These are phyloP conservation scores for Rugosomyces carneus DNA, from an alignment of 1,284 basidiomycete genomes.

Conservation along the genomic window DNA sequence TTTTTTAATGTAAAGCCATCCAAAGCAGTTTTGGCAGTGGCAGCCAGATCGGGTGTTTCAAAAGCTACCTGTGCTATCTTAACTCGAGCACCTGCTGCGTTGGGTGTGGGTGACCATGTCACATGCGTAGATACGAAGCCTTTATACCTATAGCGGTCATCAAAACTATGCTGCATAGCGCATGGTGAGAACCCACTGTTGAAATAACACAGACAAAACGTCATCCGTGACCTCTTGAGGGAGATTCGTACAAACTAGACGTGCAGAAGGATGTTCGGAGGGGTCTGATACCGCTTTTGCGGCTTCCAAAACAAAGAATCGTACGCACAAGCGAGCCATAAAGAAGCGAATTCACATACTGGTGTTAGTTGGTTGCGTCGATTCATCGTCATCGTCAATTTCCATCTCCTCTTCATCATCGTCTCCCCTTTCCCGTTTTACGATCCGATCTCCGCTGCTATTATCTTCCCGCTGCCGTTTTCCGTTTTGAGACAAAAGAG, in stretches of 20 bases:
- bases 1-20: conserved; percentile 78
- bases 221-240: conserved; percentile 79
- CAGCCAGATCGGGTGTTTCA: conserved; percentile 66
- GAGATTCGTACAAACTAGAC: conserved; percentile 70
- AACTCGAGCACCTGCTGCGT: conserved; percentile 50
- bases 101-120: conserved; percentile 57
- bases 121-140: conserved; percentile 71
- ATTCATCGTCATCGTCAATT: conserved; percentile 75
- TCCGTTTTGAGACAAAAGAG: conserved; percentile 34
- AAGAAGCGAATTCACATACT: conserved; percentile 25
- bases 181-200: conserved; percentile 57
- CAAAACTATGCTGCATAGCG: not conserved
- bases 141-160: conserved; percentile 48
- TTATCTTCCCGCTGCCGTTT: conserved; percentile 70
- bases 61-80: conserved; percentile 76
- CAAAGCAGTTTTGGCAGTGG: conserved; percentile 70
- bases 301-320: conserved; percentile 20
- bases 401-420: conserved; percentile 81
- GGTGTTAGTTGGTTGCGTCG: conserved; percentile 29
- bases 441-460: conserved; percentile 44
- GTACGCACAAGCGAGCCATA: conserved; percentile 26
- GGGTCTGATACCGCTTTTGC: conserved; percentile 42
- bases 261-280: conserved; percentile 54
- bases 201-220: conserved; percentile 77
- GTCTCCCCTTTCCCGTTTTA: conserved; percentile 67